These are phyloP conservation scores for Suillus discolor DNA, from an alignment of 768 basidiomycete genomes.

Conservation along the genomic window DNA sequence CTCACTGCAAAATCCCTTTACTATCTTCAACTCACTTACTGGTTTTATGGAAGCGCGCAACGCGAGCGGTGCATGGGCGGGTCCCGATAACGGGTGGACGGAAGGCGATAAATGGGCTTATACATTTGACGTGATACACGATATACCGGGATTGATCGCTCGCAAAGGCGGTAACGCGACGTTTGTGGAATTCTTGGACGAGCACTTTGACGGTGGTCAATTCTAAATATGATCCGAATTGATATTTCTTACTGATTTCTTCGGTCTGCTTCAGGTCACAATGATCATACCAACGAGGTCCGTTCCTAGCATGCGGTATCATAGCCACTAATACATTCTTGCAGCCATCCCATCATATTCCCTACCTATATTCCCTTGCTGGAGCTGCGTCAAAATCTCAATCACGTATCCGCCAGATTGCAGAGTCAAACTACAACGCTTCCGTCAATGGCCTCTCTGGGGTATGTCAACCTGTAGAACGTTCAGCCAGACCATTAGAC, in stretches of 20 bases:
- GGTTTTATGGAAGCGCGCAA: slow-evolving; percentile 86
- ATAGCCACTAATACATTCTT: slow-evolving; percentile 11
- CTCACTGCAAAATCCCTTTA: slow-evolving; percentile 56
- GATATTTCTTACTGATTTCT: not conserved
- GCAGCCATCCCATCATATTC: slow-evolving; percentile 85
- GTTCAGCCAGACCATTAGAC: not conserved
- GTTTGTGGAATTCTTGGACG: slow-evolving; percentile 71
- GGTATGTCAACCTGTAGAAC: slow-evolving; percentile 38
- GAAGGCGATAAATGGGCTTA: slow-evolving; percentile 83
- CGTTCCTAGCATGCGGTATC: slow-evolving; percentile 11
- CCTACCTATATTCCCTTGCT: slow-evolving; percentile 77
- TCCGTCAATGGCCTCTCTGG: slow-evolving; percentile 73
- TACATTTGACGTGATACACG: slow-evolving; percentile 77
- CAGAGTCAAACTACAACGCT: slow-evolving; percentile 62
- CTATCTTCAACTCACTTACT: slow-evolving; percentile 63
- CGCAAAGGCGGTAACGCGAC: slow-evolving; percentile 63
- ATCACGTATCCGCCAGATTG: slow-evolving; percentile 69
- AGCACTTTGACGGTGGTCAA: slow-evolving; percentile 50
- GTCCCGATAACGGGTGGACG: slow-evolving; percentile 75
- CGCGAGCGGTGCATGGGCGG: slow-evolving; percentile 70
- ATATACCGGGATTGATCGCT: slow-evolving; percentile 61
- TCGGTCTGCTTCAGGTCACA: slow-evolving; percentile 54
- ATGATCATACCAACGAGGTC: slow-evolving; percentile 83
- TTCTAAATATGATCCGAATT: not conserved
- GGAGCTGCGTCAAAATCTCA: slow-evolving; percentile 74